A percentile compares a stretch with the other conserved stretches of the same genome.
Conservation (phyloP, 371 early-diverging fungal genomes). For the Syncephalastrum contaminatum region DNA sequence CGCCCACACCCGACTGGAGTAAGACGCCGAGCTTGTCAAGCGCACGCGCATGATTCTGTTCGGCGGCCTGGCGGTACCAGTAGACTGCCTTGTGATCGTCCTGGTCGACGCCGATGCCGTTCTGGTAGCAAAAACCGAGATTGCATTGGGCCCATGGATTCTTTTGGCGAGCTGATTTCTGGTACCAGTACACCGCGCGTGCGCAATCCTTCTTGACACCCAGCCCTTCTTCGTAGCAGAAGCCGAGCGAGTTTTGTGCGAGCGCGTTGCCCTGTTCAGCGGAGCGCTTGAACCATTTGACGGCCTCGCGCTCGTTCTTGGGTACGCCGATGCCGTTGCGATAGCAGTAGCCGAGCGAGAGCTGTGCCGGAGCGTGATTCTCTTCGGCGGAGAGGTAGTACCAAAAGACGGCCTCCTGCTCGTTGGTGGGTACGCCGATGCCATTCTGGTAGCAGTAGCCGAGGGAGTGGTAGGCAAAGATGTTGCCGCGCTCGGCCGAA, state of each 20-base stretch:
- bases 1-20: conserved; percentile 75
- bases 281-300: conserved; percentile 65
- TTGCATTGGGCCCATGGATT: conserved; percentile 85
- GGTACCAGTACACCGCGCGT: conserved; percentile 78
- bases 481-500: conserved; percentile 76
- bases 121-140: conserved; percentile 79
- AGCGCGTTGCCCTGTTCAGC: conserved; percentile 74
- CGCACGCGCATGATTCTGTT: conserved; percentile 65
- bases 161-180: conserved; percentile 66
- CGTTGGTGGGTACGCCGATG: conserved; percentile 68
- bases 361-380: conserved; percentile 67
- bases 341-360: conserved; percentile 85
- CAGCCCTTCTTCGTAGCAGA: conserved; percentile 72
- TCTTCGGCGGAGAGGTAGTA: conserved; percentile 66
- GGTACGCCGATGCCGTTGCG: conserved; percentile 72
- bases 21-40: conserved; percentile 82
- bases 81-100: conserved; percentile 63
- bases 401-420: conserved; percentile 66
- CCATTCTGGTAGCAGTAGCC: conserved; percentile 93
- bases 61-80: conserved; percentile 68
- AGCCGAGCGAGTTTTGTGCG: conserved; percentile 85
- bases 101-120: conserved; percentile 68
- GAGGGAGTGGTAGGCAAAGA: conserved; percentile 80
- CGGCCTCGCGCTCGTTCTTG: conserved; percentile 65
- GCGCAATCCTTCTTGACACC: conserved; percentile 61